phyloP scores from a whole-genome alignment of 1,284 basidiomycete genomes.

The Trichosporon ovoides region DNA sequence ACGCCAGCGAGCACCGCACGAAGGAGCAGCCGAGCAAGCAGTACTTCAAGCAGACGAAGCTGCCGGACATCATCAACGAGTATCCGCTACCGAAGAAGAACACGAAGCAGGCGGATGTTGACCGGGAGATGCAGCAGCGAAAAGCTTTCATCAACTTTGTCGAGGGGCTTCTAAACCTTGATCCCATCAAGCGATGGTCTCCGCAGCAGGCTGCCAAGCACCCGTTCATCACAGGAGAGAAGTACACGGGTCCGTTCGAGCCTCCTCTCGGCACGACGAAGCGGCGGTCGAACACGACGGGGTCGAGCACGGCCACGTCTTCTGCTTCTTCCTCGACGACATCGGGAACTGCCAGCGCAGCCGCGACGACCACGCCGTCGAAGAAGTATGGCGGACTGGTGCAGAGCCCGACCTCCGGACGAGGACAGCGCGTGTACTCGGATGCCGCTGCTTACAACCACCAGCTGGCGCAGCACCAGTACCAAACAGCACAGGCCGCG shows the following conservation, averaged over 20 bases:
- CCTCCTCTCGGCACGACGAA: background rate
- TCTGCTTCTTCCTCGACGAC: constrained; percentile 1
- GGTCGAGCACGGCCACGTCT: constrained; percentile 10
- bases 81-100: constrained; percentile 79
- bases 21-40: constrained; percentile 97
- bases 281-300: constrained; percentile 11
- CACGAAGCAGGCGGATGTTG: constrained; percentile 76
- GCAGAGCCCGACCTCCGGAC: constrained; percentile 59
- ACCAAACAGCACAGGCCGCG: constrained; percentile 68
- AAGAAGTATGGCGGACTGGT: constrained; percentile 93
- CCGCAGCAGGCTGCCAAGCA: constrained; percentile 93
- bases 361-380: constrained; percentile 20
- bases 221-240: constrained; percentile 97
- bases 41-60: constrained; percentile 90
- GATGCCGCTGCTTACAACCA: constrained; percentile 93
- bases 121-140: constrained; percentile 92
- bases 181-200: constrained; percentile 93
- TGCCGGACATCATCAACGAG: constrained; percentile 93
- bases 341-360: constrained; percentile 13
- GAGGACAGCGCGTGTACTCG: constrained; percentile 73
- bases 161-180: constrained; percentile 84
- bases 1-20: constrained; percentile 86
- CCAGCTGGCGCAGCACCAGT: constrained; percentile 88
- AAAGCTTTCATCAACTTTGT: constrained; percentile 97
- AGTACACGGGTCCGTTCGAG: constrained; percentile 79